Conservation (phyloP, 495 filamentous ascomycete genomes). For the Trichoderma erinaceum region DNA sequence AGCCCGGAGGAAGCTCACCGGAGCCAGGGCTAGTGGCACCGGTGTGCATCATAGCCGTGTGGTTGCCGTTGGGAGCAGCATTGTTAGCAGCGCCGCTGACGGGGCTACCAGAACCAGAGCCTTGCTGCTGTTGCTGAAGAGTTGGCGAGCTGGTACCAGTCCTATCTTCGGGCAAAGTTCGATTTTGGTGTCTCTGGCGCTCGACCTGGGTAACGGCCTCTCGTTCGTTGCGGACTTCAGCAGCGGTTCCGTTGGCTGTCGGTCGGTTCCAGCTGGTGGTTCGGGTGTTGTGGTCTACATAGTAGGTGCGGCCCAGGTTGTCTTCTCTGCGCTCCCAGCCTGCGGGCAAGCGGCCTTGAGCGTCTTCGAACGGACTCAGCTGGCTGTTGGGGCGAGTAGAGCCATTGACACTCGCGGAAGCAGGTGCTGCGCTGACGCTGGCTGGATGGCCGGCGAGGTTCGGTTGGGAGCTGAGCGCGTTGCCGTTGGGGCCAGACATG, state of each 20-base stretch:
- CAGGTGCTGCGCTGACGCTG: slow-evolving; percentile 33
- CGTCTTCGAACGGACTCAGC: slow-evolving; percentile 91
- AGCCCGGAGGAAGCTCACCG: slow-evolving; percentile 89
- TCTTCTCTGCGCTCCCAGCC: slow-evolving; percentile 97
- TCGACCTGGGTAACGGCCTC: slow-evolving; percentile 86
- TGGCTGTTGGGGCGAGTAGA: slow-evolving; percentile 41
- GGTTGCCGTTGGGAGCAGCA: slow-evolving; percentile 48
- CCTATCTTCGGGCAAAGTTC: slow-evolving; percentile 91
- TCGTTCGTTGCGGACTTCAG: slow-evolving; percentile 56
- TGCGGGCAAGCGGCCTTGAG: slow-evolving; percentile 81
- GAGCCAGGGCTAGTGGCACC: slow-evolving; percentile 91
- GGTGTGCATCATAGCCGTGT: slow-evolving; percentile 76
- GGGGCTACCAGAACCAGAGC: not conserved
- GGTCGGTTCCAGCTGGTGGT: slow-evolving; percentile 95
- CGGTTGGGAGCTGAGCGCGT: slow-evolving; percentile 24
- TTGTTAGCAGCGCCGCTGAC: slow-evolving; percentile 35
- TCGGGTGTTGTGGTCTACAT: slow-evolving; percentile 96
- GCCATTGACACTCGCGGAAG: slow-evolving; percentile 36
- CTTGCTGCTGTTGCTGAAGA: slow-evolving; percentile 53
- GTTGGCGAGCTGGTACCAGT: slow-evolving; percentile 92
- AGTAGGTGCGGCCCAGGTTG: slow-evolving; percentile 95
- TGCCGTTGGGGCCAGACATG: slow-evolving; percentile 39
- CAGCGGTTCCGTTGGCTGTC: slow-evolving; percentile 70
- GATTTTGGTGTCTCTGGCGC: slow-evolving; percentile 85
- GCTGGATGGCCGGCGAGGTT: slow-evolving; percentile 32